Conservation (phyloP, 1,284 basidiomycete species). For the Abortiporus biennis region DNA sequence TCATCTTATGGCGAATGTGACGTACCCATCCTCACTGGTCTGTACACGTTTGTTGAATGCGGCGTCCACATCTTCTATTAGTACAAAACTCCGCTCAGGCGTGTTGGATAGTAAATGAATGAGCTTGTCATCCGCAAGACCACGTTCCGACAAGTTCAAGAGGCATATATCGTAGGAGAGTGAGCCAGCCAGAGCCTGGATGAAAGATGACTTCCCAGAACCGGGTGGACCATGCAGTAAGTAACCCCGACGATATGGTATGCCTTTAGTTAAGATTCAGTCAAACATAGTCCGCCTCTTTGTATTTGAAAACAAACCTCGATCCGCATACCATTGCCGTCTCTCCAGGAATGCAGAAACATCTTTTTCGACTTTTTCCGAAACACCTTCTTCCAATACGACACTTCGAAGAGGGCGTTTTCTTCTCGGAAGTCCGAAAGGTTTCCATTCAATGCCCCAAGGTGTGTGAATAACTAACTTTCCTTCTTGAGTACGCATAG, state of each 20-base stretch:
- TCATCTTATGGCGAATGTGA: no score
- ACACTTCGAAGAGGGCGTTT: conserved; percentile 89
- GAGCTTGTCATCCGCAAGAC: conserved; percentile 94
- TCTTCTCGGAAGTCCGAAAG: conserved; percentile 88
- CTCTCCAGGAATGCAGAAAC: conserved; percentile 79
- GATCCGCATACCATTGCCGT: conserved; percentile 92
- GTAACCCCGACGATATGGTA: conserved; percentile 96
- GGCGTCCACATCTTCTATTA: conserved; percentile 98
- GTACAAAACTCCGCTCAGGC: conserved; percentile 87
- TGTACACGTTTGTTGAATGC: conserved; percentile 92
- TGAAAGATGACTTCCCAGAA: conserved; percentile 97
- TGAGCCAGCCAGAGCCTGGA: conserved; percentile 92
- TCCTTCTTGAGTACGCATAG: conserved; percentile 83
- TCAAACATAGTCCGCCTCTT: no score
- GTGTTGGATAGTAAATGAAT: conserved; percentile 91
- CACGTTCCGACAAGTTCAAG: conserved; percentile 94
- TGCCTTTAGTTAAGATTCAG: conserved; percentile 53
- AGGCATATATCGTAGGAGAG: conserved; percentile 95
- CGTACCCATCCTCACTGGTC: conserved; percentile 84
- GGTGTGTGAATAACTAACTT: conserved; percentile 96
- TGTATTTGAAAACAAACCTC: conserved; percentile 70
- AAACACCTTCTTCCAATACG: conserved; percentile 78
- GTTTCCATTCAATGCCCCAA: conserved; percentile 95
- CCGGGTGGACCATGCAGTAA: conserved; percentile 95
- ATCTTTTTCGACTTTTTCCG: conserved; percentile 78